Evolutionary conservation across 495 filamentous ascomycete species (phyloP).

Genomic region (Chaetomidium leptoderma): DNA sequence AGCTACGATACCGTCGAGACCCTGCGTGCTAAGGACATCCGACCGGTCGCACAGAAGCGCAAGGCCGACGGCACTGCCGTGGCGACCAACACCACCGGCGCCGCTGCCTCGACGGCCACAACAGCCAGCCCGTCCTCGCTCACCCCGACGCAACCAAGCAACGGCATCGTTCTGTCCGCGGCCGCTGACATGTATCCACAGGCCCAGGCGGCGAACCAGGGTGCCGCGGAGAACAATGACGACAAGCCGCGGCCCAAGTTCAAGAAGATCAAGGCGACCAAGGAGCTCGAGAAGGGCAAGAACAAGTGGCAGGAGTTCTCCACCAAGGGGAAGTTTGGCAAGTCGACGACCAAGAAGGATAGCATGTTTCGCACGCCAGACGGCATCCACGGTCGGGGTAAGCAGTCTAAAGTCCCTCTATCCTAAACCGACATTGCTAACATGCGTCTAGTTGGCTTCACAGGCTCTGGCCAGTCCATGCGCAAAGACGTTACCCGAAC

Average conservation of each 20-base stretch:
- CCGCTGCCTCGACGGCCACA: slow-evolving; percentile 34
- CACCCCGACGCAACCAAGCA: slow-evolving; percentile 27
- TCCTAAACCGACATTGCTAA: slow-evolving; percentile 31
- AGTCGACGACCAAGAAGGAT: slow-evolving; percentile 73
- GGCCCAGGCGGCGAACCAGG: slow-evolving; percentile 53
- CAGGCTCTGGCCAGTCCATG: slow-evolving; percentile 90
- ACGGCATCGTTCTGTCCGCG: slow-evolving; percentile 73
- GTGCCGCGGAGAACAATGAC: slow-evolving; percentile 39
- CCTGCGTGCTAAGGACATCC: slow-evolving; percentile 77
- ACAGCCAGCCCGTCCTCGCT: slow-evolving; percentile 21
- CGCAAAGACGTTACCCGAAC: slow-evolving; percentile 80
- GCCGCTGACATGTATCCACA: slow-evolving; percentile 81
- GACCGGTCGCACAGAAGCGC: slow-evolving; percentile 77
- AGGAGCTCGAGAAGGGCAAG: slow-evolving; percentile 84
- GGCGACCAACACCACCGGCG: slow-evolving; percentile 39
- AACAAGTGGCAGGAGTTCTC: slow-evolving; percentile 93
- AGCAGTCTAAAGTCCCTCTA: slow-evolving; percentile 8
- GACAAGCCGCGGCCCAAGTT: slow-evolving; percentile 43
- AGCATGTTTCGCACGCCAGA: slow-evolving; percentile 96
- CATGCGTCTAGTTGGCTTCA: slow-evolving; percentile 73
- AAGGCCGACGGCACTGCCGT: slow-evolving; percentile 80
- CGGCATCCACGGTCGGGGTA: slow-evolving; percentile 80
- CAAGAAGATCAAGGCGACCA: slow-evolving; percentile 84
- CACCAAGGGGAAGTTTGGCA: slow-evolving; percentile 71
- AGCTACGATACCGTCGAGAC: slow-evolving; percentile 84